Conservation (phyloP, 371 early-diverging fungal species). For the Rhizopus arrhizus region DNA sequence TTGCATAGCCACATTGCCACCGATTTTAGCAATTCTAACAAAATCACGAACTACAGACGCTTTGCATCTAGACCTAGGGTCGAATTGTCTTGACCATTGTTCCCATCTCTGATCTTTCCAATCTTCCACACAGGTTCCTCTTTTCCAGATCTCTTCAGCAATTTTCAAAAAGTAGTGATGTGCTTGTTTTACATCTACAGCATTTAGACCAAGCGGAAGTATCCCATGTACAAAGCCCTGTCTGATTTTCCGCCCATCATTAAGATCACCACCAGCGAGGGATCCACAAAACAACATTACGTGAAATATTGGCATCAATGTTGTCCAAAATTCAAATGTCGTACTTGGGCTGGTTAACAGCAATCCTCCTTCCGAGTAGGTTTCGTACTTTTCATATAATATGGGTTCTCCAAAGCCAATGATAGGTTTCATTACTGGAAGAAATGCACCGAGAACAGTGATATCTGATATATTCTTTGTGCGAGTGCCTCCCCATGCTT, state of each 20-base stretch:
- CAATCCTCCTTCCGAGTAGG: background rate
- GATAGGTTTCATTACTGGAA: background rate
- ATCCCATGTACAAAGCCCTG: background rate
- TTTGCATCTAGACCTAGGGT: background rate
- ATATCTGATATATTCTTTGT: background rate
- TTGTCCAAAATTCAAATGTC: background rate
- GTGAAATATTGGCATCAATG: background rate
- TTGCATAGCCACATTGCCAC: background rate
- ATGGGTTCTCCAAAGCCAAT: background rate
- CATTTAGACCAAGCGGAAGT: background rate
- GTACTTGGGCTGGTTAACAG: background rate
- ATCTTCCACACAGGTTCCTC: background rate
- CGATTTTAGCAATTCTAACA: background rate
- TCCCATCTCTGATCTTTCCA: background rate
- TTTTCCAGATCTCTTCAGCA: background rate
- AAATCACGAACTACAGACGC: background rate
- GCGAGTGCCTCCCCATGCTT: background rate
- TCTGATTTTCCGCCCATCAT: background rate
- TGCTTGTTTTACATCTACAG: background rate
- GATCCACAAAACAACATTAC: background rate
- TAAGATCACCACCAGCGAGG: background rate
- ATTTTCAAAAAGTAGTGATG: too few species aligned
- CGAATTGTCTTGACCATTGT: background rate
- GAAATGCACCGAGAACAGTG: background rate
- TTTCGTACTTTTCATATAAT: background rate